phyloP scores from a whole-genome alignment of 805 yeast genomes.

The Pichia ethanolica region DNA sequence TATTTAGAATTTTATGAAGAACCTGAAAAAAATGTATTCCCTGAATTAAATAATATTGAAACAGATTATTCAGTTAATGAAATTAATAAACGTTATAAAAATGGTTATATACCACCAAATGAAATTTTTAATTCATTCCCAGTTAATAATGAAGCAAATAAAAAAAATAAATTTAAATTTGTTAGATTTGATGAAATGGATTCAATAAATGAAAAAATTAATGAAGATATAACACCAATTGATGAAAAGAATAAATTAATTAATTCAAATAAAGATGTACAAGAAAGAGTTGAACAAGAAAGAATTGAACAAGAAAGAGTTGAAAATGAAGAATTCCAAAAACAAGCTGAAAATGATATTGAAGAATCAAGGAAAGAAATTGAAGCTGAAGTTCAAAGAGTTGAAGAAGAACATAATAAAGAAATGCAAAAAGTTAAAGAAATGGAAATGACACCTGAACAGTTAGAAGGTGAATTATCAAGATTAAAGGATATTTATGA shows the following conservation, averaged over 20 bases:
- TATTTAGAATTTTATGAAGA: conserved; percentile 21
- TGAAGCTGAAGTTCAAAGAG: conserved; percentile 18
- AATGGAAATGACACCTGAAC: not conserved
- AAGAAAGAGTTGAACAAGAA: not conserved
- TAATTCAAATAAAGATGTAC: conserved; percentile 17
- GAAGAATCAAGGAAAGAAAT: conserved; percentile 27
- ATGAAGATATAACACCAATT: conserved; percentile 12
- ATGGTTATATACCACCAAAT: conserved; percentile 12
- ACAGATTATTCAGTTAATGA: conserved; percentile 6
- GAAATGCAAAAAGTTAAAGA: conserved; percentile 19
- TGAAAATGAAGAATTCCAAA: conserved; percentile 12
- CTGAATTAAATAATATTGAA: conserved; percentile 8
- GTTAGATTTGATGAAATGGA: conserved; percentile 24
- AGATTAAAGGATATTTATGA: conserved; percentile 20
- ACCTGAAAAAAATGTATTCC: conserved; percentile 9
- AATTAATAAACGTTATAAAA: conserved; percentile 8
- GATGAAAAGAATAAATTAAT: conserved; percentile 6
- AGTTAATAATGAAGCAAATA: conserved; percentile 24
- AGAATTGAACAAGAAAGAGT: not conserved
- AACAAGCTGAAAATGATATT: not conserved
- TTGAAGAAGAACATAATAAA: conserved; percentile 13
- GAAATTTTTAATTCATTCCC: conserved; percentile 27
- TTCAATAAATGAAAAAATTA: conserved; percentile 15
- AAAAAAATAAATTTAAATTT: conserved; percentile 22
- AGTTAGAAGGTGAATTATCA: conserved; percentile 14